A percentile compares a stretch with the other conserved stretches of the same genome.
Evolutionary conservation across 2,329 filamentous ascomycete genomes (phyloP).

Genomic region (Ceratocystis destructans): DNA sequence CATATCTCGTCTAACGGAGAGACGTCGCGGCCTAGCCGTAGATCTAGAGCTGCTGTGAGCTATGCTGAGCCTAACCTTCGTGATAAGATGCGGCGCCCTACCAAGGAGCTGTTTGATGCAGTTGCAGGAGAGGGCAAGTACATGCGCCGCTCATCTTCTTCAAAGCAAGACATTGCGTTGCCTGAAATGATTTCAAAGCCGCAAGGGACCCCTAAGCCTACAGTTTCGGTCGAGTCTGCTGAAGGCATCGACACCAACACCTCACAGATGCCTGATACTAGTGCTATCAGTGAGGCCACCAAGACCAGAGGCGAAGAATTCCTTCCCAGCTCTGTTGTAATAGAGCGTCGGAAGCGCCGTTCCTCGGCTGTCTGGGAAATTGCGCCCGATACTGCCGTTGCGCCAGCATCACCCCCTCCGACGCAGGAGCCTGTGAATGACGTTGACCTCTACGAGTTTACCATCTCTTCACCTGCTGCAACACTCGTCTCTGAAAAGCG

Average conservation of each 20-base stretch:
- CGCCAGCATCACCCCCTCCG: not conserved
- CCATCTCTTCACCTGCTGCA: constrained; percentile 32
- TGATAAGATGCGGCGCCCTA: constrained; percentile 72
- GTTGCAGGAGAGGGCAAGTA: constrained; percentile 51
- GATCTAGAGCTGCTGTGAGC: constrained; percentile 55
- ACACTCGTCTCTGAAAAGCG: constrained; percentile 22
- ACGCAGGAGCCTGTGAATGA: constrained; percentile 5
- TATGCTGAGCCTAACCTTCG: constrained; percentile 72
- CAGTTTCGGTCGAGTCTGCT: not conserved
- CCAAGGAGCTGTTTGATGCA: constrained; percentile 61
- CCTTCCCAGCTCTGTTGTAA: constrained; percentile 27
- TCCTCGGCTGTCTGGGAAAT: constrained; percentile 24
- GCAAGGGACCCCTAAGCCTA: not conserved
- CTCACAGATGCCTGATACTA: not conserved
- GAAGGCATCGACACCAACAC: not conserved
- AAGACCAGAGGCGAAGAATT: constrained; percentile 12
- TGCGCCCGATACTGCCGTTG: not conserved
- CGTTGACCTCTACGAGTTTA: constrained; percentile 43
- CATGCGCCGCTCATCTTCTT: constrained; percentile 27
- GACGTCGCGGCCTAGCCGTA: constrained; percentile 49
- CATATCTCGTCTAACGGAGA: constrained; percentile 44
- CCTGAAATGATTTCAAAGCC: constrained; percentile 18
- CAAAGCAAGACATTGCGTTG: constrained; percentile 14
- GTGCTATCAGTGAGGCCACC: not conserved
- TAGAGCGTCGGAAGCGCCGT: constrained; percentile 31